Conservation (phyloP, 1,284 basidiomycete species). For the Tylopilus sp. region DNA sequence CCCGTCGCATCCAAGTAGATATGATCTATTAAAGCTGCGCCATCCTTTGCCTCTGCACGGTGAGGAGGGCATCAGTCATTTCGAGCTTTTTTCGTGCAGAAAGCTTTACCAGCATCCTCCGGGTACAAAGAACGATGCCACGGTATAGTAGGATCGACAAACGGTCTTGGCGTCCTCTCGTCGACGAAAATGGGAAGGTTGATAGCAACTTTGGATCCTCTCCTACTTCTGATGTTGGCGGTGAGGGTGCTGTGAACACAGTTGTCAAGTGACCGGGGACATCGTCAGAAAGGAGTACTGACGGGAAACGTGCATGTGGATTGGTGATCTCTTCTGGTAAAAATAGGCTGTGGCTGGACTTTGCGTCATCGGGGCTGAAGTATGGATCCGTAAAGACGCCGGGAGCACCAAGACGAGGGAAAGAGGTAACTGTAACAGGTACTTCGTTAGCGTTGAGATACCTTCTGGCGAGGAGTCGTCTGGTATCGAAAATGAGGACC, state of each 20-base stretch:
- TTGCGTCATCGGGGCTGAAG: conserved; percentile 67
- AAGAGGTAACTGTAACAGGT: conserved; percentile 93
- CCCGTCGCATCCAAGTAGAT: conserved; percentile 99
- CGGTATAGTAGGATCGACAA: conserved; percentile 87
- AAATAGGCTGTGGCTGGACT: conserved; percentile 89
- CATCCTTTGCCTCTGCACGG: conserved; percentile 74
- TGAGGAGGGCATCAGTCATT: conserved; percentile 6
- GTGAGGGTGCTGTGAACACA: conserved; percentile 74
- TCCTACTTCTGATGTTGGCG: conserved; percentile 87
- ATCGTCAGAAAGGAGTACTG: conserved; percentile 36
- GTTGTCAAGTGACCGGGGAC: conserved; percentile 9
- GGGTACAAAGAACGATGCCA: conserved; percentile 77
- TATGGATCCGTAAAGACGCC: conserved; percentile 93
- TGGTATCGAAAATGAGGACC: conserved; percentile 32
- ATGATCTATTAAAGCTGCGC: conserved; percentile 84
- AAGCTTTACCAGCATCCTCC: conserved; percentile 67
- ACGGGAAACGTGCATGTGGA: conserved; percentile 97
- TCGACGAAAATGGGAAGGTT: conserved; percentile 95
- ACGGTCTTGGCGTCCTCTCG: conserved; percentile 81
- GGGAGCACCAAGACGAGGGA: conserved; percentile 85
- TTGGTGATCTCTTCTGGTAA: conserved; percentile 96
- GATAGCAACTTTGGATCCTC: conserved; percentile 93
- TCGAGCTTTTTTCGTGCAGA: conserved; percentile 7
- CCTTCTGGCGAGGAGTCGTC: conserved; percentile 80
- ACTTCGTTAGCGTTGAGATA: conserved; percentile 86